A percentile compares a stretch with the other conserved stretches of the same genome.
These are phyloP conservation scores for Phytophthora capsici DNA, from an alignment of 352 stramenopile genomes.

Conservation along the genomic window DNA sequence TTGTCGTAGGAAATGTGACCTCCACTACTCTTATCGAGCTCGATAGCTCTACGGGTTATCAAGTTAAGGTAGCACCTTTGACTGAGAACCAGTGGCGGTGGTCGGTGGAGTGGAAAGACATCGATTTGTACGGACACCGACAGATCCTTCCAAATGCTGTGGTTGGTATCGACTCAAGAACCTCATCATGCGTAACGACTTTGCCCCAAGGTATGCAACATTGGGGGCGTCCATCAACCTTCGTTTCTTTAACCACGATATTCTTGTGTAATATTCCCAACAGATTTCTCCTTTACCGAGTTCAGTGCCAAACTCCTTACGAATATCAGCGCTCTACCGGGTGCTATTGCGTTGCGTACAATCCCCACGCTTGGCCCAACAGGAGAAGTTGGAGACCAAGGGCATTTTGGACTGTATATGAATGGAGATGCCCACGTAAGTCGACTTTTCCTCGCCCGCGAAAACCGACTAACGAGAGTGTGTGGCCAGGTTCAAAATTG, in stretches of 20 bases:
- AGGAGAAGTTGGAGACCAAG: conserved; percentile 88
- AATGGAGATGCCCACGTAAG: conserved; percentile 86
- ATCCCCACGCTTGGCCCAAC: conserved; percentile 75
- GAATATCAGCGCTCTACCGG: conserved; percentile 64
- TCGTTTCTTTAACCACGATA: not conserved
- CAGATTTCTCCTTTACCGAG: conserved; percentile 80
- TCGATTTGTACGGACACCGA: conserved; percentile 91
- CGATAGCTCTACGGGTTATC: conserved; percentile 61
- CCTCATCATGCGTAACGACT: conserved; percentile 60
- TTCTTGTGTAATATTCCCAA: conserved; percentile 1
- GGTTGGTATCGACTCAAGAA: conserved; percentile 49
- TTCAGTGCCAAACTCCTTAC: conserved; percentile 82
- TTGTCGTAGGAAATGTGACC: conserved; percentile 91
- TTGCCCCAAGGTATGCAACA: conserved; percentile 44
- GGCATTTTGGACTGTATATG: conserved; percentile 90
- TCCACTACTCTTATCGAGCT: conserved; percentile 88
- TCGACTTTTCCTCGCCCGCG: not conserved
- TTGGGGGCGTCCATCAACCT: not conserved
- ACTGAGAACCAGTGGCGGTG: conserved; percentile 65
- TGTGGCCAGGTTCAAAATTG: conserved; percentile 85
- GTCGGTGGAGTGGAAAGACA: conserved; percentile 48
- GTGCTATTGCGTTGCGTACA: conserved; percentile 37
- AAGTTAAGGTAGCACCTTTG: conserved; percentile 80
- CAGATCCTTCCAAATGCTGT: conserved; percentile 54
- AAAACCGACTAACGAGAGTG: not conserved